Evolutionary conservation across 1,139 yeast genomes (phyloP).

Genomic region (Candida sp.): DNA sequence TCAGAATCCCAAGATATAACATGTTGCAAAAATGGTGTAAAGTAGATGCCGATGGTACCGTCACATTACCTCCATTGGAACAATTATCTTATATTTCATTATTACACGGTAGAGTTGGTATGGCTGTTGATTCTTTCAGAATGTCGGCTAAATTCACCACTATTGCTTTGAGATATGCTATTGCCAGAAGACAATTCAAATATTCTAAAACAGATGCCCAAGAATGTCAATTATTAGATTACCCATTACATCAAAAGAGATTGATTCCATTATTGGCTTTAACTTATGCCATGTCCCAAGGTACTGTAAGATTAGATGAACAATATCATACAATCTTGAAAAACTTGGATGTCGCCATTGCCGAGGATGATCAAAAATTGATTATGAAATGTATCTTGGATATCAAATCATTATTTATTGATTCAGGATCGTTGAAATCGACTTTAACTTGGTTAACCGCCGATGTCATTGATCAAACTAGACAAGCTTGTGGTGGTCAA

Average conservation of each 20-base stretch:
- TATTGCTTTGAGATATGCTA: slow-evolving; percentile 43
- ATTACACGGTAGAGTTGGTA: slow-evolving; percentile 43
- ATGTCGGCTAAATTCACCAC: slow-evolving; percentile 40
- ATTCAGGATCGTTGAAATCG: slow-evolving; percentile 47
- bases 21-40: slow-evolving; percentile 49
- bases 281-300: slow-evolving; percentile 39
- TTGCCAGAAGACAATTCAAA: slow-evolving; percentile 45
- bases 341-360: slow-evolving; percentile 35
- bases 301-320: slow-evolving; percentile 35
- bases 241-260: slow-evolving; percentile 47
- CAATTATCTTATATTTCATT: slow-evolving; percentile 47
- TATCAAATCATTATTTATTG: slow-evolving; percentile 44
- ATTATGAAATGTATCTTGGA: slow-evolving; percentile 36
- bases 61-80: slow-evolving; percentile 42
- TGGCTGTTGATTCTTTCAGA: slow-evolving; percentile 45
- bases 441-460: slow-evolving; percentile 49
- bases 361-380: slow-evolving; percentile 27
- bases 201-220: slow-evolving; percentile 23
- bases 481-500: slow-evolving; percentile 54
- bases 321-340: slow-evolving; percentile 26
- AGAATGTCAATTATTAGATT: slow-evolving; percentile 42
- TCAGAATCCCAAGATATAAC: slow-evolving; percentile 42
- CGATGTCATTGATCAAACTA: slow-evolving; percentile 42
- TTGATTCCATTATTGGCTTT: slow-evolving; percentile 44
- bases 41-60: slow-evolving; percentile 39